Evolutionary conservation across 805 yeast species (phyloP), one percentile per base, ranked within the genome.

Genomic region (Saccharomycopsis sp.): DNA sequence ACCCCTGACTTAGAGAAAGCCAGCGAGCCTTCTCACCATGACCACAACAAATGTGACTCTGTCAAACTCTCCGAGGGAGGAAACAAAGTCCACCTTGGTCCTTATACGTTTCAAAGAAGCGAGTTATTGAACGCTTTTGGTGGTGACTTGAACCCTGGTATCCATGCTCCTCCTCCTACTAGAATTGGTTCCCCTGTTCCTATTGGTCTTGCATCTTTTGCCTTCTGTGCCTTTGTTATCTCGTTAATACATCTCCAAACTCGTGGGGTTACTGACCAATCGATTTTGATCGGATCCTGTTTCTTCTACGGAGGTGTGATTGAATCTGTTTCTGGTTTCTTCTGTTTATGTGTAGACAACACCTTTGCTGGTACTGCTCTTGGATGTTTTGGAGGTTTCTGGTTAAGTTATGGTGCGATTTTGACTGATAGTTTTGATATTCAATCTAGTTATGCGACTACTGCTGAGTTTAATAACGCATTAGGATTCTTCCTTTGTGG

Each of bases 321-420:
- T 41, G 87, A 84, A 70, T 65, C 84, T 29, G 69, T 80, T 49
- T 86, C 87, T 20, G 89, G 89, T 24, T 72, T 83, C 69, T 82
- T 86, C 86, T 86, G 82, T 68, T 73, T 82, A 62, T 79, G 80
- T 2, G 67, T 79, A 49, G 87, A 83, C 59, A 83, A 84, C 70
- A 81, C 87, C 25, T 85, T 84, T 72, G 89, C 85, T 71, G 86
- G 83, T 61, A 79, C 85, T 15, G 87, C 87, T 2, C 72, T 85
- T 57, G 68, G 80, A 53, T 79, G 85, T 5, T 84, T 75, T 64
- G 90, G 91, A 56, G 86, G 85, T 2, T 86, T 85, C 69, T 86
- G 91, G 91, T 68, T 84, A 64, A 71, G 85, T 24, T 86, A 71
- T 65, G 86, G 82, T 29, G 84, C 88, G 1, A 78, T 86, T 52